Base-by-base conservation (phyloP, 768 basidiomycete genomes). In the Nidularia pulvinata region DNA sequence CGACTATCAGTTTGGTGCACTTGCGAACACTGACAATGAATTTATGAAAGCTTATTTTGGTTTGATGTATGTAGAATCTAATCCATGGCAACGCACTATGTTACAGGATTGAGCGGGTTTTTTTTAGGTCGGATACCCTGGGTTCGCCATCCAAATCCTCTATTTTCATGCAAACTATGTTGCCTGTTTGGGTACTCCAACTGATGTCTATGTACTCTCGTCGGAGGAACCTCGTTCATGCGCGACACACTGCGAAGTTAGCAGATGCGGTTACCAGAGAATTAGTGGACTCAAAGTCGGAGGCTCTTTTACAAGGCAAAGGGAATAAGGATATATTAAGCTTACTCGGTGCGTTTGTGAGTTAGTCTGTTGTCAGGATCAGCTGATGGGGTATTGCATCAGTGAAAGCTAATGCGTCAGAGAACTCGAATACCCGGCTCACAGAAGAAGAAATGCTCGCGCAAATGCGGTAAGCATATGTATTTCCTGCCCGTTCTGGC, bases 1-100 rank as follows among this genome's bases (percentile, higher is more conserved):
- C 65, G 82, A 83, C 59, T 82, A 82, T 61, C 75, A 82, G 14
- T 82, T 85, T 53, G 81, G 80, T 25, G 78, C 78, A 0, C 59
- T 84, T n/a, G 67, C 74, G 10, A 69, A 80, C 51, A 60, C 68
- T 2, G 71, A 81, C 45, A 82, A 82, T 61, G 75, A 78, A 53
- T 78, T 85, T 46, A 79, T 77, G 65, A 74, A 76, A 56, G 78
- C 82, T 3, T 84, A 83, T 61, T 71, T 75, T 52, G 81, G 79
- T 37, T 68, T 82, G 13, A 77, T 81, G 79, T 76, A 52, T 34
- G 65, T 62, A 30, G 45, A 32, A 6, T 16, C n/a, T n/a, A n/a
- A n/a, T n/a, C n/a, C n/a, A n/a, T n/a, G n/a, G n/a, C n/a, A n/a
- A n/a, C n/a, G n/a, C n/a, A n/a, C n/a, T n/a, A n/a, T n/a, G n/a